Evolutionary conservation across 257 asterid genomes (phyloP).

Genomic region (Solanum megistacrolobum): DNA sequence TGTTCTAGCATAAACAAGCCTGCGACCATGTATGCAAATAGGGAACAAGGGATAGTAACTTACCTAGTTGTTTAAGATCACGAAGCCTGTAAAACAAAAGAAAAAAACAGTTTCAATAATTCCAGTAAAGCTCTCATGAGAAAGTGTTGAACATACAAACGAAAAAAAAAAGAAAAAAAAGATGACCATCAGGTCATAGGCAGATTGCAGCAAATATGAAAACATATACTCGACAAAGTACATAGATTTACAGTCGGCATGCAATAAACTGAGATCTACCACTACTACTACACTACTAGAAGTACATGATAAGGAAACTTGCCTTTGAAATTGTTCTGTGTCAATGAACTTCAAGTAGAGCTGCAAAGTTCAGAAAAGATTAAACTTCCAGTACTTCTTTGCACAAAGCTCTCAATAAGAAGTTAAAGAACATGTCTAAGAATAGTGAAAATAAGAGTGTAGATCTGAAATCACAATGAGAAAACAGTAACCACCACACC

Average conservation of each 20-base stretch:
- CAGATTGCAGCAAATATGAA: neutral
- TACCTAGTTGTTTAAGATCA: constrained; percentile 92
- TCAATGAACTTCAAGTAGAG: constrained; percentile 63
- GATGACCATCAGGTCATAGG: neutral
- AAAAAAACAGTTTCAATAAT: neutral
- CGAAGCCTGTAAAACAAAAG: constrained; percentile 61
- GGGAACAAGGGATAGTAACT: constrained; percentile 5
- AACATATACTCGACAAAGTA: neutral
- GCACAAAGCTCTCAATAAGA: neutral
- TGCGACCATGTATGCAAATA: neutral
- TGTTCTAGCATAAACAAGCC: neutral
- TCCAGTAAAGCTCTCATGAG: neutral
- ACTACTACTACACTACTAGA: neutral
- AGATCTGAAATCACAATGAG: neutral
- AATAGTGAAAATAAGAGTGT: neutral
- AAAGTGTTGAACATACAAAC: neutral
- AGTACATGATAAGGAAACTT: constrained; percentile 8
- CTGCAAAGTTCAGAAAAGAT: constrained; percentile 24
- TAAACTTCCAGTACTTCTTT: neutral
- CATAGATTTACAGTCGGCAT: neutral
- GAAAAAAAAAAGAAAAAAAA: neutral
- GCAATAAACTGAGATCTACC: neutral
- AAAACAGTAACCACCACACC: neutral
- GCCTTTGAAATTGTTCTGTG: constrained; percentile 96
- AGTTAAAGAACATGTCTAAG: neutral